These are phyloP conservation scores for Talaromyces borbonicus DNA, from an alignment of 495 filamentous ascomycete species.

Conservation along the genomic window DNA sequence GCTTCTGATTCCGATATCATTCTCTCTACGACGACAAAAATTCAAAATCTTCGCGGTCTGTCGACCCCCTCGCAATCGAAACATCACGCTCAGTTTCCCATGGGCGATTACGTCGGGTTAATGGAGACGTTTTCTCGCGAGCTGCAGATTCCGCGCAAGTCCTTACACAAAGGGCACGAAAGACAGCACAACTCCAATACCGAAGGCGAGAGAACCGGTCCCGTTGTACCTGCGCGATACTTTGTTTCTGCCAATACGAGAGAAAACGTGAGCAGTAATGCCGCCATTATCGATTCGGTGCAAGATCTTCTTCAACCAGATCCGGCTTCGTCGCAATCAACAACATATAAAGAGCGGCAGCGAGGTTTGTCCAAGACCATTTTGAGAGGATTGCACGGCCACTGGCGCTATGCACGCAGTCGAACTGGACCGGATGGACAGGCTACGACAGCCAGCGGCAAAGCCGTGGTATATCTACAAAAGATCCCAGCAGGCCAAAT, in stretches of 20 bases:
- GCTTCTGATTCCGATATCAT: background rate
- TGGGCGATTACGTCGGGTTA: conserved; percentile 70
- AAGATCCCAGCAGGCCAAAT: conserved; percentile 21
- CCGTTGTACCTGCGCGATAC: conserved; percentile 31
- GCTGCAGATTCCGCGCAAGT: conserved; percentile 25
- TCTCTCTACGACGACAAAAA: no score
- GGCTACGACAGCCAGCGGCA: conserved; percentile 35
- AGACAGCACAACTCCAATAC: no score
- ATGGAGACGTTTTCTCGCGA: conserved; percentile 60
- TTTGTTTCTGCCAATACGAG: background rate
- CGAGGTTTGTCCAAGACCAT: conserved; percentile 31
- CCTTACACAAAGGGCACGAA: conserved; percentile 5
- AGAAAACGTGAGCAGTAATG: background rate
- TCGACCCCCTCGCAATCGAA: no score
- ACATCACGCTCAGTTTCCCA: conserved; percentile 66
- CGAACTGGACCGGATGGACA: conserved; percentile 20
- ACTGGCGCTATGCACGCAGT: conserved; percentile 52
- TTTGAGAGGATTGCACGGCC: conserved; percentile 65
- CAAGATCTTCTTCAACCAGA: conserved; percentile 11
- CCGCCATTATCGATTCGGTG: conserved; percentile 12
- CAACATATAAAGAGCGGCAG: conserved; percentile 9
- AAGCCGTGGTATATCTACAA: conserved; percentile 49
- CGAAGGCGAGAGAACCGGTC: conserved; percentile 13
- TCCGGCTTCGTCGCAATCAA: background rate
- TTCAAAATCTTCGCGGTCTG: no score